Evolutionary conservation across 345 rosid genomes (phyloP).

Genomic region (Euphorbia tirucalli): DNA sequence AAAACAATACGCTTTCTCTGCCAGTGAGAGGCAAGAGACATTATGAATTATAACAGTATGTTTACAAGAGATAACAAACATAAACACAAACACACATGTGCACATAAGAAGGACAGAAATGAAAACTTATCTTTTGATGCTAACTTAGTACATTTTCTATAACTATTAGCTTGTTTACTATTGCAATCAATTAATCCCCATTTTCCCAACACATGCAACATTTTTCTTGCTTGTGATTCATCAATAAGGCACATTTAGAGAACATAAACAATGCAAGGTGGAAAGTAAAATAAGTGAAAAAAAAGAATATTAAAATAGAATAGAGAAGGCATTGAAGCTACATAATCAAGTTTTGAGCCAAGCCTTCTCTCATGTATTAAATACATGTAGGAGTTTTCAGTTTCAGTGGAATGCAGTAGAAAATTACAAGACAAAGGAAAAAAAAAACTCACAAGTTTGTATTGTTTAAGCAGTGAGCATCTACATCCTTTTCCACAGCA

Average conservation of each 20-base stretch:
- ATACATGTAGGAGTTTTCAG: neutral
- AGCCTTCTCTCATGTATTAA: neutral
- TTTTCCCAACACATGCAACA: neutral
- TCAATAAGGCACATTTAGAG: neutral
- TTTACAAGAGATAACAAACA: neutral
- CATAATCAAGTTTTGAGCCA: neutral
- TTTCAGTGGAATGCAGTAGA: neutral
- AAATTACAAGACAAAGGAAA: neutral
- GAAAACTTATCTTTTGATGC: neutral
- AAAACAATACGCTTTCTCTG: neutral
- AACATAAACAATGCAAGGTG: too few species aligned
- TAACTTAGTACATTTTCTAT: neutral
- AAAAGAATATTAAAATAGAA: neutral
- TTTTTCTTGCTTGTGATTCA: neutral
- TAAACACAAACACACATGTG: neutral
- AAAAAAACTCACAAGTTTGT: slow-evolving; percentile 33
- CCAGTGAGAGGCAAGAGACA: neutral
- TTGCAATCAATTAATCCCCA: neutral
- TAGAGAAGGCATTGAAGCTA: neutral
- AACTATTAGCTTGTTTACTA: too few species aligned
- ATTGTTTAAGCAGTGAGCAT: slow-evolving; percentile 18
- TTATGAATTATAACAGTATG: neutral
- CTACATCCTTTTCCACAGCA: slow-evolving; percentile 23
- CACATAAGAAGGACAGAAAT: neutral
- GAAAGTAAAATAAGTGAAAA: neutral